Percentiles rank a stretch among this genome's conserved stretches.
Evolutionary conservation across 176 grass and related monocot species (phyloP).

Genomic region (Phoenix dactylifera): DNA sequence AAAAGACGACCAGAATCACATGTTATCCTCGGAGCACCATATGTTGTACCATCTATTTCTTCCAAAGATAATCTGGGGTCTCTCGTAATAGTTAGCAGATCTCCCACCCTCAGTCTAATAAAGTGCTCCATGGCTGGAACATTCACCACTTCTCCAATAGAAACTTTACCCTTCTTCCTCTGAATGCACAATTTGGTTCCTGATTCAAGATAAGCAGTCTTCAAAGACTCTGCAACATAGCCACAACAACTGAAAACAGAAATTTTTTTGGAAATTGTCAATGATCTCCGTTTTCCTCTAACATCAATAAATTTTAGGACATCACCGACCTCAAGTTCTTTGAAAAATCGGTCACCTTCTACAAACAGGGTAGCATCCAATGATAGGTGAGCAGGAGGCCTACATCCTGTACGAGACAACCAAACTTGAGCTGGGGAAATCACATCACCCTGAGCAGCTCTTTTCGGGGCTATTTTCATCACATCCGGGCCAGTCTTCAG

Average conservation of each 20-base stretch:
- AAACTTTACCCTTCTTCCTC: constrained; percentile 5
- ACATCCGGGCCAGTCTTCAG: not conserved
- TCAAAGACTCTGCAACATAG: constrained; percentile 7
- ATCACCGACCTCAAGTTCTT: constrained; percentile 1
- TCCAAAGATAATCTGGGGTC: not conserved
- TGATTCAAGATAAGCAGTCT: constrained; percentile 6
- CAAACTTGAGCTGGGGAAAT: constrained; percentile 15
- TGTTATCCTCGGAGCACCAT: constrained; percentile 7
- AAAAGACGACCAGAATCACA: constrained; percentile 11
- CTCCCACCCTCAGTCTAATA: constrained; percentile 5
- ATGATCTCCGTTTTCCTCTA: constrained; percentile 5
- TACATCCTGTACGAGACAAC: not conserved
- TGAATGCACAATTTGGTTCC: constrained; percentile 14
- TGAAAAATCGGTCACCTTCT: constrained; percentile 3
- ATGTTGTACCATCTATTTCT: not conserved
- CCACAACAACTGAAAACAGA: not conserved
- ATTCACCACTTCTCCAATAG: constrained; percentile 7
- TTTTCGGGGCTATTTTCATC: constrained; percentile 4
- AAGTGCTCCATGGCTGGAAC: constrained; percentile 3
- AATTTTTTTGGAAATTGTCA: not conserved
- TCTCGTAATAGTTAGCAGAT: constrained; percentile 16
- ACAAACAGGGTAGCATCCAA: constrained; percentile 9
- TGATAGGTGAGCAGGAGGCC: not conserved
- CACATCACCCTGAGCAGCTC: constrained; percentile 5
- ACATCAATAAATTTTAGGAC: constrained; percentile 10